Evolutionary conservation across 768 basidiomycete species (phyloP), one percentile per base, ranked within the genome.

Genomic region (Mycena epipterygia): DNA sequence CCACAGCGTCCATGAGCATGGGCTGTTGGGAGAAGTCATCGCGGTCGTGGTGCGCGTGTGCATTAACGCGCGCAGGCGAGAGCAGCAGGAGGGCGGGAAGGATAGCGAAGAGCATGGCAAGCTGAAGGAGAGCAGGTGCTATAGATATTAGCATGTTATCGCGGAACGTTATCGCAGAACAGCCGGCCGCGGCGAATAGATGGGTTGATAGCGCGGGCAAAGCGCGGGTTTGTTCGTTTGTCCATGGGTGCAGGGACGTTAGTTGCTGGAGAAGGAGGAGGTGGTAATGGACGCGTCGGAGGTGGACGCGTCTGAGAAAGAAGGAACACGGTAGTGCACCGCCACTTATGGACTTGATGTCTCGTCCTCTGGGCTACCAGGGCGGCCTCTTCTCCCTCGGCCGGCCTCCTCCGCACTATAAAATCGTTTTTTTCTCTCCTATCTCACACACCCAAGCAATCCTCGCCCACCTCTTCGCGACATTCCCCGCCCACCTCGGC

Each of bases 371-470:
- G n/a, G n/a, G n/a, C n/a, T n/a, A n/a, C n/a, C n/a, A n/a, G n/a
- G n/a, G n/a, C n/a, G n/a, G n/a, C n/a, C n/a, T n/a, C n/a, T n/a
- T n/a, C n/a, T n/a, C n/a, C n/a, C n/a, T n/a, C n/a, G n/a, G n/a
- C n/a, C n/a, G n/a, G 69, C 42, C 65, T 33, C 64, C 67, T 23
- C 33, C 62, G 60, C 81, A 79, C 66, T 90, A 85, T 79, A 89
- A 89, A 76, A 83, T 89, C 44, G 83, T 89, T 9, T 89, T 90
- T 76, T 89, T 89, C 74, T 76, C 82, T 52, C 88, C 89, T 7
- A 78, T 78, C 9, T 60, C 81, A 7, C 78, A 79, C 64, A 89
- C 88, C 0, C 77, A 78, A 32, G 68, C 67, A 6, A 80, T 86
- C 56, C 77, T 89, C n/a, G 76, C 81, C 53, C 83, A 84, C 65